Percentiles rank a stretch among this genome's conserved stretches.
Evolutionary conservation across 495 filamentous ascomycete species (phyloP).

Genomic region (Cryomyces minteri): DNA sequence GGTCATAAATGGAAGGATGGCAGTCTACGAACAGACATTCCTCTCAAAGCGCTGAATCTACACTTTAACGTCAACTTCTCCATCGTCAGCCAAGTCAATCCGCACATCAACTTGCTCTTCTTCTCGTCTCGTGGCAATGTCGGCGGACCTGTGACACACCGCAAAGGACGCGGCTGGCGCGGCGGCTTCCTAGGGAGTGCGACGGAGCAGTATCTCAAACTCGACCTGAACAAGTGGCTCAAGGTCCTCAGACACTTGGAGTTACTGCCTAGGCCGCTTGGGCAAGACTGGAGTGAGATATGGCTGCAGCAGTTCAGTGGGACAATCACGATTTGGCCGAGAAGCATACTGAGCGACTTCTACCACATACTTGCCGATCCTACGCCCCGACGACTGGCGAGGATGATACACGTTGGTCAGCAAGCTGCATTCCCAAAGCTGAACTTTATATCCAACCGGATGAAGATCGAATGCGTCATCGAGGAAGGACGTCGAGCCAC

Average conservation of each 20-base stretch:
- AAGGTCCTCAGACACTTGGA: constrained; percentile 85
- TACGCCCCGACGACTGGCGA: constrained; percentile 46
- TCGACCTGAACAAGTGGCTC: constrained; percentile 92
- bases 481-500: constrained; percentile 49
- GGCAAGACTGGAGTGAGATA: constrained; percentile 89
- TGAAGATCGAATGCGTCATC: constrained; percentile 65
- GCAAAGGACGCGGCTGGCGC: constrained; percentile 84
- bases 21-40: constrained; percentile 82
- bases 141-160: constrained; percentile 85
- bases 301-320: constrained; percentile 92
- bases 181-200: constrained; percentile 88
- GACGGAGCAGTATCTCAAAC: constrained; percentile 81
- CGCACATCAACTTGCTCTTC: constrained; percentile 96
- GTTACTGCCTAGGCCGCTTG: constrained; percentile 73
- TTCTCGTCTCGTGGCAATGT: constrained; percentile 86
- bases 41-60: constrained; percentile 77
- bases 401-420: constrained; percentile 80
- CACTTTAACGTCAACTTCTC: constrained; percentile 98
- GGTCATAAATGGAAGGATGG: constrained; percentile 99
- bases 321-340: constrained; percentile 91
- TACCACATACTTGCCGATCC: constrained; percentile 76
- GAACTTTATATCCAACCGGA: constrained; percentile 71
- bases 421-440: constrained; percentile 77
- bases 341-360: constrained; percentile 57
- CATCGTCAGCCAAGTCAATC: constrained; percentile 91